Percentiles rank a stretch among this genome's conserved stretches.
Evolutionary conservation across 352 stramenopile genomes (phyloP).

Genomic region (Phytopythium mirpurense): DNA sequence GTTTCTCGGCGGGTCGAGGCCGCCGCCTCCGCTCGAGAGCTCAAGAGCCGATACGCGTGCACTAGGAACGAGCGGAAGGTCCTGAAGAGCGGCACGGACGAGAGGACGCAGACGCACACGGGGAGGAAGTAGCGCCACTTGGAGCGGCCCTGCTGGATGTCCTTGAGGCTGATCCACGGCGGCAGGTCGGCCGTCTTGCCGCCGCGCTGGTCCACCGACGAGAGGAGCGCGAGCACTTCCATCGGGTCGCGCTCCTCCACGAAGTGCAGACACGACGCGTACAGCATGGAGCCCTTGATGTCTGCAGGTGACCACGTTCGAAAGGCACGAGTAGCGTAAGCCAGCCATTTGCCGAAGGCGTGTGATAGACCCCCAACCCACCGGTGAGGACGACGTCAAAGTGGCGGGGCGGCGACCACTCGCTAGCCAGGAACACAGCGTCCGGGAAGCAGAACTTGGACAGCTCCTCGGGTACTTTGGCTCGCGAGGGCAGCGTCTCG

Average conservation of each 20-base stretch:
- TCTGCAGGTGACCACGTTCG: conserved; percentile 16
- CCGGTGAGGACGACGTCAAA: conserved; percentile 75
- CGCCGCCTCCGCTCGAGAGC: conserved; percentile 7
- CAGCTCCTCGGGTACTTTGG: conserved; percentile 52
- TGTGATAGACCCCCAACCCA: conserved; percentile 5
- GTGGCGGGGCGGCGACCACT: conserved; percentile 28
- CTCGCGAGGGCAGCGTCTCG: conserved; percentile 36
- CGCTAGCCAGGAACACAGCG: conserved; percentile 38
- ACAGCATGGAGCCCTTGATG: conserved; percentile 48
- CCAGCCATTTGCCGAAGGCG: neutral
- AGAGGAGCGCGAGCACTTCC: conserved; percentile 58
- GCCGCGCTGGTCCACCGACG: conserved; percentile 20
- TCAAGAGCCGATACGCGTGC: conserved; percentile 44
- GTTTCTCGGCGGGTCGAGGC: neutral
- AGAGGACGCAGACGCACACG: conserved; percentile 63
- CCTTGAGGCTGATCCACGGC: conserved; percentile 61
- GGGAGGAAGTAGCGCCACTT: conserved; percentile 53
- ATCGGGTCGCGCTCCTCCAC: conserved; percentile 55
- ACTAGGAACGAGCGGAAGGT: conserved; percentile 40
- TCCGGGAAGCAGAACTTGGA: conserved; percentile 75
- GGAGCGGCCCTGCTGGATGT: conserved; percentile 57
- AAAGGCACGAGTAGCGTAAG: neutral
- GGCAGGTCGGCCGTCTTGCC: conserved; percentile 39
- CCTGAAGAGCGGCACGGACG: conserved; percentile 46
- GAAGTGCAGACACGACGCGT: conserved; percentile 63